Conservation (phyloP, 148 eudicot genomes). For the Mesembryanthemum crystallinum region DNA sequence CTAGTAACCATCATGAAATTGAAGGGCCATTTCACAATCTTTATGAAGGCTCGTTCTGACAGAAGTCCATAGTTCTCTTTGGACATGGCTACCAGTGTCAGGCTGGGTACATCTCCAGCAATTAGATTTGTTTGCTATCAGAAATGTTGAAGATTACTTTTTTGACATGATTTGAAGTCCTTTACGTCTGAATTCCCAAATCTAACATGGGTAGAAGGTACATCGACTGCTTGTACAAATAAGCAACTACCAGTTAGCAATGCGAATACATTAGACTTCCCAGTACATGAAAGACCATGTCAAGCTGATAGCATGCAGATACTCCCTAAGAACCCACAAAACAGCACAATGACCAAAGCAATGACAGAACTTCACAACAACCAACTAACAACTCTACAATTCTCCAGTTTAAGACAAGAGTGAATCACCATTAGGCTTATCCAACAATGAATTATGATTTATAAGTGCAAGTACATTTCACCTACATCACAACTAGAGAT, state of each 20-base stretch:
- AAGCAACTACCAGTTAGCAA: too few relatives aligned
- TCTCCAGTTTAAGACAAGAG: background rate
- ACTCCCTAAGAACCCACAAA: too few relatives aligned
- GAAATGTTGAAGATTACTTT: background rate
- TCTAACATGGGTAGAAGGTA: too few relatives aligned
- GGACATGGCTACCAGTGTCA: too few relatives aligned
- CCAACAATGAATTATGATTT: slow-evolving; percentile 3
- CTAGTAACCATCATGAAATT: too few relatives aligned
- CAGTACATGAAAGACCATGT: background rate
- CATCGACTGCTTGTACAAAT: too few relatives aligned
- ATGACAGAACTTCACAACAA: background rate
- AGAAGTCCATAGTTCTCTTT: too few relatives aligned
- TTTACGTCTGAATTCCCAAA: too few relatives aligned
- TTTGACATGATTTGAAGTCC: background rate
- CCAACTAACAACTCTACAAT: background rate
- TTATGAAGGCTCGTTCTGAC: too few relatives aligned
- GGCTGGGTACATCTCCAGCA: background rate
- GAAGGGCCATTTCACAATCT: too few relatives aligned
- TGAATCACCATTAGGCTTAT: background rate
- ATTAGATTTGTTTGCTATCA: background rate
- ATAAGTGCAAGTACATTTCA: slow-evolving; percentile 7
- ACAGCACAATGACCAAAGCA: background rate
- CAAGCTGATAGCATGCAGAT: background rate
- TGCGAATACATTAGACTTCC: background rate
- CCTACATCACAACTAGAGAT: slow-evolving; percentile 21